These are phyloP conservation scores for Hyaloscypha bicolor DNA, from an alignment of 495 filamentous ascomycete species.

Conservation along the genomic window DNA sequence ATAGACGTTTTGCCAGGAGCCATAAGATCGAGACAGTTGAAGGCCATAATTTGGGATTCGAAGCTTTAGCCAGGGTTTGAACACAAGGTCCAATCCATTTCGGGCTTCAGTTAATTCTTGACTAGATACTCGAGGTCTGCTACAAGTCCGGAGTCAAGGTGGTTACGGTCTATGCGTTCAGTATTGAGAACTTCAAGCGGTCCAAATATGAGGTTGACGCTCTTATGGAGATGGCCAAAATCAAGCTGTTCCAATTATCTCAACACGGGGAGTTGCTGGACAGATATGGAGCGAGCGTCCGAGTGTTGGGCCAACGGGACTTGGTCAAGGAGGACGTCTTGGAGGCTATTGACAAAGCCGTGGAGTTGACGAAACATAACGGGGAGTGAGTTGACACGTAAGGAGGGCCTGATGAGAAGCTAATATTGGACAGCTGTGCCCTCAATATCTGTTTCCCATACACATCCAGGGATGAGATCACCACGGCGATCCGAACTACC, in stretches of 20 bases:
- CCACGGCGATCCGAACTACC: constrained; percentile 83
- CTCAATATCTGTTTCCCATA: constrained; percentile 98
- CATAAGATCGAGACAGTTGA: constrained; percentile 96
- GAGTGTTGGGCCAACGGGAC: constrained; percentile 79
- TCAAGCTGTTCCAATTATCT: constrained; percentile 85
- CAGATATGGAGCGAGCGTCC: constrained; percentile 84
- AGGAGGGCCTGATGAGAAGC: background rate
- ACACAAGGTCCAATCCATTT: background rate
- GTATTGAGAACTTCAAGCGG: constrained; percentile 97
- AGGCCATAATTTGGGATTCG: constrained; percentile 95
- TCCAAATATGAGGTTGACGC: constrained; percentile 98
- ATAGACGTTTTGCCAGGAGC: constrained; percentile 83
- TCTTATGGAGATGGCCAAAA: constrained; percentile 96
- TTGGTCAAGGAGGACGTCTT: constrained; percentile 84
- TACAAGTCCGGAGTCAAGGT: constrained; percentile 95
- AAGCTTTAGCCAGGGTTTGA: constrained; percentile 79
- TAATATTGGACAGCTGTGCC: constrained; percentile 58
- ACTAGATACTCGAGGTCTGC: constrained; percentile 90
- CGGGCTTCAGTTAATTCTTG: background rate
- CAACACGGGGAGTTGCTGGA: constrained; percentile 94
- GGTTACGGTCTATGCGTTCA: constrained; percentile 97
- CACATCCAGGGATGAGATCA: constrained; percentile 94
- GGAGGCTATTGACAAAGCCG: constrained; percentile 80
- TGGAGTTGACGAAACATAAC: constrained; percentile 81
- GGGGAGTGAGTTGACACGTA: constrained; percentile 54